Conservation (phyloP, 257 asterid genomes). For the Solanum lycopersicoides region DNA sequence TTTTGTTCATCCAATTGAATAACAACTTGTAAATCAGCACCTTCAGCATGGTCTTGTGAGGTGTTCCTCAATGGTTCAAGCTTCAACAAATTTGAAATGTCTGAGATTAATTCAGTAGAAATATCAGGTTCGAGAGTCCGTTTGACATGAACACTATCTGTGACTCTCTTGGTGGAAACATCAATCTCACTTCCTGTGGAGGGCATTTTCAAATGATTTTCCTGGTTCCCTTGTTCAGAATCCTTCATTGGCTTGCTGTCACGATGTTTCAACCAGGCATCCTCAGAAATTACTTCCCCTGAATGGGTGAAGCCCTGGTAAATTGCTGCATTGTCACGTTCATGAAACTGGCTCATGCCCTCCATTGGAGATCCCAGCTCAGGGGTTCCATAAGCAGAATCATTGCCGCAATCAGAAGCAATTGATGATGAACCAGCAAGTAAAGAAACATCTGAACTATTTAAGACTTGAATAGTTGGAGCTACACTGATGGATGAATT, state of each 20-base stretch:
- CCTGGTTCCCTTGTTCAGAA: slow-evolving; percentile 7
- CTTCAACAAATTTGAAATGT: slow-evolving; percentile 1
- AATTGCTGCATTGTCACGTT: slow-evolving; percentile 11
- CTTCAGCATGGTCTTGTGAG: slow-evolving; percentile 17
- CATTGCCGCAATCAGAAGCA: slow-evolving; percentile 19
- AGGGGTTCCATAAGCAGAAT: slow-evolving; percentile 27
- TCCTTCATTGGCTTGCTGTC: slow-evolving; percentile 10
- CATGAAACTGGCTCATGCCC: slow-evolving; percentile 4
- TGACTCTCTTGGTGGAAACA: background rate
- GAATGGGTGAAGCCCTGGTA: slow-evolving; percentile 6
- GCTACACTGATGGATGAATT: slow-evolving; percentile 17
- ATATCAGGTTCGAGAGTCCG: slow-evolving; percentile 10
- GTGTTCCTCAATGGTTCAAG: background rate
- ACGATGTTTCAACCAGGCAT: slow-evolving; percentile 9
- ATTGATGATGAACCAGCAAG: slow-evolving; percentile 19
- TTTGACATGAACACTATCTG: background rate
- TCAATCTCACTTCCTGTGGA: background rate
- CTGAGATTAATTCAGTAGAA: background rate
- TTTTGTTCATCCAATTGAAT: slow-evolving; percentile 33
- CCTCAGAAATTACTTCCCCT: slow-evolving; percentile 12
- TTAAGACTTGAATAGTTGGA: slow-evolving; percentile 22
- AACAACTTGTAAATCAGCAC: slow-evolving; percentile 19
- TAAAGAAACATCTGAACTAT: slow-evolving; percentile 21
- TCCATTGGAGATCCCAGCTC: slow-evolving; percentile 17
- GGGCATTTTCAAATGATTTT: background rate